These are phyloP conservation scores for Neopestalotiopsis rosae DNA, from an alignment of 2,329 filamentous ascomycete species.

Conservation along the genomic window DNA sequence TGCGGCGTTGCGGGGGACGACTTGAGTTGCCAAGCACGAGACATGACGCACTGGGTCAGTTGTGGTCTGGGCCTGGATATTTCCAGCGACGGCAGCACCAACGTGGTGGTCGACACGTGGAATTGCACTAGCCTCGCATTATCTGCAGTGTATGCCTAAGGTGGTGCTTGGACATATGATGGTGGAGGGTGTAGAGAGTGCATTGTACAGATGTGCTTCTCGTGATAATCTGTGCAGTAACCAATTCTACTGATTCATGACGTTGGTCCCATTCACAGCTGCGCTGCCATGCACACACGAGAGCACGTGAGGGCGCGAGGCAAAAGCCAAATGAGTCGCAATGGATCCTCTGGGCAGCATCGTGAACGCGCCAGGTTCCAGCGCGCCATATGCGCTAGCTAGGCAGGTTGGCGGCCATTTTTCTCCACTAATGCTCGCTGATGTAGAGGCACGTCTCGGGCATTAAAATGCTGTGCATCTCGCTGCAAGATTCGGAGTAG, in stretches of 20 bases:
- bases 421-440: not conserved
- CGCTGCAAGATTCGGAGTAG: not conserved
- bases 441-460: not conserved
- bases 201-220: not conserved
- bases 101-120: constrained; percentile 32
- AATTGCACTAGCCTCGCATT: constrained; percentile 31
- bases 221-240: not conserved
- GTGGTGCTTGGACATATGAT: too few species aligned
- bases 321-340: not conserved
- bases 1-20: constrained; percentile 24
- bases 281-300: not conserved
- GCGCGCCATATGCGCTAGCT: not conserved
- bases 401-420: not conserved
- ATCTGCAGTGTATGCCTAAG: constrained; percentile 24
- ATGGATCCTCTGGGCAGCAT: not conserved
- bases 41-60: constrained; percentile 32
- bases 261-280: too few species aligned
- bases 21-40: constrained; percentile 28
- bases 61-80: constrained; percentile 37
- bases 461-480: not conserved
- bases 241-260: not conserved
- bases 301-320: constrained; percentile 4
- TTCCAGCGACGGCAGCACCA: constrained; percentile 27
- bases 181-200: too few species aligned
- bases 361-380: not conserved